Evolutionary conservation across 169 alveolate species (phyloP).

Genomic region (Cryptosporidium ryanae): DNA sequence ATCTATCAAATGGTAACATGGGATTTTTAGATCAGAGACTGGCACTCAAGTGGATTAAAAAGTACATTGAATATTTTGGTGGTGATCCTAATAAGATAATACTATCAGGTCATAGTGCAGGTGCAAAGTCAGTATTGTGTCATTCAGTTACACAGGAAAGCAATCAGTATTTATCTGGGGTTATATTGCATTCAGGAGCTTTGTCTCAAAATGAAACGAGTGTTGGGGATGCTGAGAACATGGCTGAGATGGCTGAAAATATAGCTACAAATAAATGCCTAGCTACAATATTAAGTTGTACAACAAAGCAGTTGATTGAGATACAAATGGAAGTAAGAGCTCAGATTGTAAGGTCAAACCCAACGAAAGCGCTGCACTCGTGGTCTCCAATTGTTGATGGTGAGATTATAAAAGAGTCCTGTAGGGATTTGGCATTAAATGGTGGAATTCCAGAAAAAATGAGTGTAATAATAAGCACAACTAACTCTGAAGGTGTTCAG

Average conservation of each 20-base stretch:
- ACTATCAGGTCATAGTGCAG: constrained; percentile 80
- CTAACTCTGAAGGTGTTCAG: constrained; percentile 67
- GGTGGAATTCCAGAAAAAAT: constrained; percentile 50
- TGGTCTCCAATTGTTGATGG: constrained; percentile 74
- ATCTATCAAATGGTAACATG: constrained; percentile 73
- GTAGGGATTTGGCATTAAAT: constrained; percentile 37
- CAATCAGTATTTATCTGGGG: constrained; percentile 34
- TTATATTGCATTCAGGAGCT: constrained; percentile 67
- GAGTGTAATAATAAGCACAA: constrained; percentile 54
- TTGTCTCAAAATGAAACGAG: constrained; percentile 64
- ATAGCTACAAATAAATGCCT: constrained; percentile 46
- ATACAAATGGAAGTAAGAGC: constrained; percentile 66
- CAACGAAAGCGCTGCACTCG: constrained; percentile 59
- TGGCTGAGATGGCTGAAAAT: constrained; percentile 63
- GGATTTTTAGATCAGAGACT: constrained; percentile 80
- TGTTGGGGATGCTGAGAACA: constrained; percentile 47
- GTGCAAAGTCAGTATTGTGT: constrained; percentile 76
- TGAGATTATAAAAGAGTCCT: constrained; percentile 41
- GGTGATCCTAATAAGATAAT: constrained; percentile 79
- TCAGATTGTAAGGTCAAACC: constrained; percentile 31
- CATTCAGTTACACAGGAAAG: constrained; percentile 71
- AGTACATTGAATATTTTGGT: constrained; percentile 78
- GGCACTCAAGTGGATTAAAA: constrained; percentile 80
- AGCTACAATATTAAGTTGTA: constrained; percentile 68
- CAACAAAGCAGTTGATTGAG: constrained; percentile 48